Conservation (phyloP, 768 basidiomycete species). For the Auricularia sp. region DNA sequence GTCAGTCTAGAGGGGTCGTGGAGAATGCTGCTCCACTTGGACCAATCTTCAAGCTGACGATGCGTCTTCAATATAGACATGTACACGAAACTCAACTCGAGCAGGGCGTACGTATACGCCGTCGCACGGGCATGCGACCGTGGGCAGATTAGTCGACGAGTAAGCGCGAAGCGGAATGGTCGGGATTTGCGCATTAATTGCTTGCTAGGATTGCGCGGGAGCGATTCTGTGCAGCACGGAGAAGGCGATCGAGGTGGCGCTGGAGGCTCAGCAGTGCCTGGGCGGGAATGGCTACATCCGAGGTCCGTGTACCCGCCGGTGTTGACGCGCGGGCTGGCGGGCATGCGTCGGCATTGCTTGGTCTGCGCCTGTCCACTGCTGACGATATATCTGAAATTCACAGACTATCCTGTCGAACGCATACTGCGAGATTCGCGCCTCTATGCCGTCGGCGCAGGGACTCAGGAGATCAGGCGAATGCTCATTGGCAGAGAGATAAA, state of each 20-base stretch:
- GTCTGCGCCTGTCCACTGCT: neutral
- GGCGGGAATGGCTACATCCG: slow-evolving; percentile 97
- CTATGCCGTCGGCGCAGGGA: slow-evolving; percentile 93
- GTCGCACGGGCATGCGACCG: slow-evolving; percentile 83
- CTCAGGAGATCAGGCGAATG: slow-evolving; percentile 92
- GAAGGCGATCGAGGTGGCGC: slow-evolving; percentile 78
- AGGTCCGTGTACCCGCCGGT: slow-evolving; percentile 30
- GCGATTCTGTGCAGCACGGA: slow-evolving; percentile 92
- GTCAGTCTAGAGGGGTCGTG: slow-evolving; percentile 1
- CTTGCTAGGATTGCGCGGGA: slow-evolving; percentile 78
- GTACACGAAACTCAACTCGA: slow-evolving; percentile 87
- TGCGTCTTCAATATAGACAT: slow-evolving; percentile 71
- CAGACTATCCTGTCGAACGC: slow-evolving; percentile 86
- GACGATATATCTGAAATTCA: neutral
- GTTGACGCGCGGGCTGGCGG: neutral
- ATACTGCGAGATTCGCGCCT: slow-evolving; percentile 78
- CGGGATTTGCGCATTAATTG: neutral
- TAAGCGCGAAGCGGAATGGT: slow-evolving; percentile 26
- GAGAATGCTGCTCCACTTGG: slow-evolving; percentile 3
- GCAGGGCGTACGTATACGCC: slow-evolving; percentile 85
- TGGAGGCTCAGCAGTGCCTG: slow-evolving; percentile 87
- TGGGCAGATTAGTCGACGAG: slow-evolving; percentile 66
- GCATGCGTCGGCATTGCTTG: neutral
- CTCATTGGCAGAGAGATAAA: slow-evolving; percentile 91
- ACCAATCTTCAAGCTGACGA: slow-evolving; percentile 4